A percentile compares a stretch with the other conserved stretches of the same genome.
Conservation (phyloP, 495 filamentous ascomycete genomes). For the Aspergillus bridgeri region DNA sequence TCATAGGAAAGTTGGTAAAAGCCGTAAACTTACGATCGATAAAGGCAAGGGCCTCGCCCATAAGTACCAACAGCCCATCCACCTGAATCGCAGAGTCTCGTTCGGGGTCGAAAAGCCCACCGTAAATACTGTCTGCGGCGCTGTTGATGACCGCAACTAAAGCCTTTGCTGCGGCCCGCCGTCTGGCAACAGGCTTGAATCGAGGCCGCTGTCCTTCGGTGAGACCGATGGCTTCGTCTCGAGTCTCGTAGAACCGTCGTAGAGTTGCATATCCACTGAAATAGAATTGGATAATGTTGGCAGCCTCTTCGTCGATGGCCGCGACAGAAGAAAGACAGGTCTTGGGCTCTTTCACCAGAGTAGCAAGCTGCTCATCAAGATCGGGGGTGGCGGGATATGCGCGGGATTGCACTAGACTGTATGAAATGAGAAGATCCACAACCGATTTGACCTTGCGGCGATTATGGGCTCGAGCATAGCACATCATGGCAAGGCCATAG, state of each 20-base stretch:
- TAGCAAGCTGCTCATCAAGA: conserved; percentile 64
- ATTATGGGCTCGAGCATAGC: conserved; percentile 77
- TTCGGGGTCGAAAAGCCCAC: conserved; percentile 76
- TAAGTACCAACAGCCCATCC: conserved; percentile 75
- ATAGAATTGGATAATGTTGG: conserved; percentile 71
- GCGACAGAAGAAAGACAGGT: conserved; percentile 61
- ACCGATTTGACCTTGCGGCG: conserved; percentile 73
- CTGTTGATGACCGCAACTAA: conserved; percentile 75
- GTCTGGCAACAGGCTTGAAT: conserved; percentile 50
- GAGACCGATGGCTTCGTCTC: conserved; percentile 58
- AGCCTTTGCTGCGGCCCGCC: conserved; percentile 64
- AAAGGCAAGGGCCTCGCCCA: conserved; percentile 80
- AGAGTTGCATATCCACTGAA: conserved; percentile 89
- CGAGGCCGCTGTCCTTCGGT: conserved; percentile 39
- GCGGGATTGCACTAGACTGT: conserved; percentile 77
- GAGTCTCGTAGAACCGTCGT: conserved; percentile 79
- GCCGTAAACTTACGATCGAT: conserved; percentile 55
- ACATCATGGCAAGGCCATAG: conserved; percentile 79
- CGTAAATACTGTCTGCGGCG: conserved; percentile 82
- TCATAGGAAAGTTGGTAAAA: not conserved
- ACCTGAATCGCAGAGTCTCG: conserved; percentile 78
- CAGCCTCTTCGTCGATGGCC: conserved; percentile 67
- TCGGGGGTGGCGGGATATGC: conserved; percentile 65
- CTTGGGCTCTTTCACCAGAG: conserved; percentile 64
- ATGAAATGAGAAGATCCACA: conserved; percentile 79